Base-by-base conservation (phyloP, 805 yeast genomes). In the Myxozyma vanderwaltii region DNA sequence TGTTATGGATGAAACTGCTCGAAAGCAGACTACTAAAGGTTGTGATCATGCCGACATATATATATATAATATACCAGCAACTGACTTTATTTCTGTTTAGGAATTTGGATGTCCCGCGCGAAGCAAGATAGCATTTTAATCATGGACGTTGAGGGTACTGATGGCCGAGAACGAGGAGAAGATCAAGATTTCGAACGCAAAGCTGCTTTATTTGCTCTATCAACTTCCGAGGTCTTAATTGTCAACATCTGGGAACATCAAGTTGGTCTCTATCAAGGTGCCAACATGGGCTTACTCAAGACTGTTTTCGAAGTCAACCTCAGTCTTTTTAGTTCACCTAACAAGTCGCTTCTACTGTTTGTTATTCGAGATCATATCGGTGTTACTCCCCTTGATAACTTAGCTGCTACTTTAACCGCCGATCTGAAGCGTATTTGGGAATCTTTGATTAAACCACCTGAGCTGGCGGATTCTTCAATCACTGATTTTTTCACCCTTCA, bases 91-190 rank as follows among this genome's bases (percentile, higher is more conserved):
- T n/a, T n/a, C n/a, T n/a, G n/a, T n/a, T n/a, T 26, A 65, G 68
- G 68, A 12, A 65, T 65, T 23, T 65, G 68, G 68, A 53, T 65
- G 62, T 47, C 67, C n/a, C 43, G 63, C 29, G 68, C 68, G 7
- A 56, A 59, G 39, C 62, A 66, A 33, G 61, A 61, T 4, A 78
- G 83, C 63, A 77, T 90, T 10, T 80, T 89, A 62, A 95, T 94
- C 1, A 81, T 94, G 81, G 99, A 94, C 71, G 98, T 94, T n/a
- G 99, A 94, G 75, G 99, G 99, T 50, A 91, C 97, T 0, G 99
- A 94, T 75, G 98, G 99, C 50, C 82, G 97, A 61, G 99, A 94
- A 75, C 82, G 97, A 56, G 98, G 98, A 26, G 99, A 94, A 69
- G 98, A 94, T 74, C 97, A 94, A 74, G 99, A 94, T 74, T 94